These are phyloP conservation scores for Pleomassaria siparia DNA, from an alignment of 2,329 filamentous ascomycete species.

Conservation along the genomic window DNA sequence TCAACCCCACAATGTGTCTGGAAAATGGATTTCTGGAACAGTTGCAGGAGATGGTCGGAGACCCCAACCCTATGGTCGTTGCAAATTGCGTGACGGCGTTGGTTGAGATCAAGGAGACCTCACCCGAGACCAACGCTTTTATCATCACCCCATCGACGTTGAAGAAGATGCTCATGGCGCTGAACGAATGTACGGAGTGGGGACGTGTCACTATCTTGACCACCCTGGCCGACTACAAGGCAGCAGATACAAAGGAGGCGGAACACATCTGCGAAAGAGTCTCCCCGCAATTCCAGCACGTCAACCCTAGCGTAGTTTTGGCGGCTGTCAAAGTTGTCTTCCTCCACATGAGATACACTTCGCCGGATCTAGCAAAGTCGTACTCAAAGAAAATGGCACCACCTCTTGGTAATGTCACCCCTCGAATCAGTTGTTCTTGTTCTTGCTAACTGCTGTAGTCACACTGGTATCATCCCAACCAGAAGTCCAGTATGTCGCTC, in stretches of 20 bases:
- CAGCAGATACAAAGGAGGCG: constrained; percentile 87
- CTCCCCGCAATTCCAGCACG: constrained; percentile 95
- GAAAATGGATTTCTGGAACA: constrained; percentile 96
- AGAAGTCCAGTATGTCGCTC: constrained; percentile 95
- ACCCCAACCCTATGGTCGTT: constrained; percentile 98
- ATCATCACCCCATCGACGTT: constrained; percentile 78
- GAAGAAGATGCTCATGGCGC: constrained; percentile 93
- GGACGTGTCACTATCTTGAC: constrained; percentile 90
- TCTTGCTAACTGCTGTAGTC: constrained; percentile 57
- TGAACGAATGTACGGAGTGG: constrained; percentile 99
- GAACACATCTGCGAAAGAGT: constrained; percentile 98
- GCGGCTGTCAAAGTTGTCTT: constrained; percentile 99
- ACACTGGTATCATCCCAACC: constrained; percentile 93
- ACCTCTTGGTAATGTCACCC: constrained; percentile 70
- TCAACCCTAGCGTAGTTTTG: constrained; percentile 94
- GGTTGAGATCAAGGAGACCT: constrained; percentile 85
- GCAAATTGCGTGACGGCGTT: constrained; percentile 95
- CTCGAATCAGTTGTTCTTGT: not conserved
- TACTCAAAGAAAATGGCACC: constrained; percentile 99
- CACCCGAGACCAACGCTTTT: constrained; percentile 86
- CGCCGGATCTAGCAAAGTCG: constrained; percentile 73
- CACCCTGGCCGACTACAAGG: constrained; percentile 84
- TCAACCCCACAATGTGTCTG: constrained; percentile 88
- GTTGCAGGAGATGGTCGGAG: constrained; percentile 92
- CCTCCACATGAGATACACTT: constrained; percentile 87